Evolutionary conservation across 2,329 filamentous ascomycete genomes (phyloP).

Genomic region (Helicocarpus griseus): DNA sequence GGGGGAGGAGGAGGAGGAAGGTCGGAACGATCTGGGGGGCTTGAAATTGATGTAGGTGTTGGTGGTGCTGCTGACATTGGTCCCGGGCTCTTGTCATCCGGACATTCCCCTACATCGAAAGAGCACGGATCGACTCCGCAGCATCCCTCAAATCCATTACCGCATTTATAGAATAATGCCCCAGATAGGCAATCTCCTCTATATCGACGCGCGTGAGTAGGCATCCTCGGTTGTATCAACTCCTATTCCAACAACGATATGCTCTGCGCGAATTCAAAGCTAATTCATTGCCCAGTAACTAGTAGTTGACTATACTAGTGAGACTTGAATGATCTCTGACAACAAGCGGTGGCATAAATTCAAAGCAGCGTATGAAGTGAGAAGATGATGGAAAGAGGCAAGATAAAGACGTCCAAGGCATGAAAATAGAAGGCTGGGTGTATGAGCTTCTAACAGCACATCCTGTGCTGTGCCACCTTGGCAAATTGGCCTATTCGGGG

Average conservation of each 20-base stretch:
- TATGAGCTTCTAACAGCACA: not conserved
- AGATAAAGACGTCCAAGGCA: too few relatives aligned
- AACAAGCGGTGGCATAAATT: too few relatives aligned
- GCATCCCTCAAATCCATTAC: constrained; percentile 9
- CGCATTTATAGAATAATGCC: constrained; percentile 7
- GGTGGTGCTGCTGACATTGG: not conserved
- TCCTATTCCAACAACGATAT: not conserved
- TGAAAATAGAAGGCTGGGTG: not conserved
- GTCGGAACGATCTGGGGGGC: not conserved
- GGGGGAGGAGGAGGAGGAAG: too few relatives aligned
- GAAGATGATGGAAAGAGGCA: too few relatives aligned
- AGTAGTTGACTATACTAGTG: not conserved
- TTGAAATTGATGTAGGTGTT: not conserved
- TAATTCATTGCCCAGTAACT: not conserved
- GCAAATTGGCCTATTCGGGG: too few relatives aligned
- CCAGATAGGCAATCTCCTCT: not conserved
- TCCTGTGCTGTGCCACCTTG: not conserved
- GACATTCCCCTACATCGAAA: not conserved
- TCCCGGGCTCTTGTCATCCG: not conserved
- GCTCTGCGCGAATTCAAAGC: not conserved
- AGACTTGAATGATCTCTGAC: too few relatives aligned
- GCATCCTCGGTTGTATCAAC: not conserved
- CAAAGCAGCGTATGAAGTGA: too few relatives aligned
- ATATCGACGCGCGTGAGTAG: not conserved
- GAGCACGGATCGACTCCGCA: constrained; percentile 10